Evolutionary conservation across 148 eudicot species (phyloP), one percentile per base, ranked within the genome.

Genomic region (Nepenthes gracilis): DNA sequence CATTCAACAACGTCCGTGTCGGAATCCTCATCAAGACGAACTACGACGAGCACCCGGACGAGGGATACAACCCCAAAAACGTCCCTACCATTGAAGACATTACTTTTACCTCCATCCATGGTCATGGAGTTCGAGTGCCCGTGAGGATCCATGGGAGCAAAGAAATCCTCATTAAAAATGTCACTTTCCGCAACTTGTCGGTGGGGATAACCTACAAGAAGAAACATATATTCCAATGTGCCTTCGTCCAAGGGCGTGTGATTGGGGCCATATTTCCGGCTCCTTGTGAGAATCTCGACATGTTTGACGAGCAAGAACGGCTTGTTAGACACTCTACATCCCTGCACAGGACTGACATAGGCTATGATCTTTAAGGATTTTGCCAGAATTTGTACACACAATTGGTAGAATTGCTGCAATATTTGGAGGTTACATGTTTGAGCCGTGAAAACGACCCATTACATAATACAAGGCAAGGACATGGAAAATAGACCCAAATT

Each of bases 11-110:
- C 2, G 90, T 85, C 11, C 80, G 96, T 5, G 96, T 88, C 1
- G 91, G 96, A 37, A 88, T 92, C 5, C 86, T 88, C 45, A 78
- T 92, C 49, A 92, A 85, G 66, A 88, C 96, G 0, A 96, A 88
- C 64, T 88, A 85, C 77, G 85, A 92, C 15, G 98, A 92, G 63
- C 97, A 92, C 68, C 98, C 98, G 2, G 96, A 85, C 55, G 82
- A 57, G 1, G 85, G 78, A 23, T 92, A 67, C 9, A 83, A 92
- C 67, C 94, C 73, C 23, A 84, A 82, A 68, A 96, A 94, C 4
- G 57, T 76, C 61, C 98, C 96, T 0, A 54, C 32, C 1, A 67
- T 91, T 15, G 61, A 67, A 71, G 84, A 77, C 76, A 76, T 91
- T 65, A 85, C 76, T 66, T 83, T 80, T 71, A 78, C 70, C 9